Base-by-base conservation (phyloP, 805 yeast genomes). In the Candida xyloterini region DNA sequence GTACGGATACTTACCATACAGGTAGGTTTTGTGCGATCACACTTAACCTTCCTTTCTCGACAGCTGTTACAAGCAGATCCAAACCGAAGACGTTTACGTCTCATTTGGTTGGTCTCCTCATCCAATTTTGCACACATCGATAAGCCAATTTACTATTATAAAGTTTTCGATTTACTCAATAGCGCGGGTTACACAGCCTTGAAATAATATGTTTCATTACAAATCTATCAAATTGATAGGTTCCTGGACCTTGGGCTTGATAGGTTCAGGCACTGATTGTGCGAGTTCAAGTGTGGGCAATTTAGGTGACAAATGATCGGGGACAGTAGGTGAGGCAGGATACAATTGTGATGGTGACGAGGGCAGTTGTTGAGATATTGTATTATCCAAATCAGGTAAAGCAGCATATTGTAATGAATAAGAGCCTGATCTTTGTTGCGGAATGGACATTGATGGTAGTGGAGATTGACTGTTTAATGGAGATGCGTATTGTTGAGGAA, bases 11-110 rank as follows among this genome's bases (percentile, higher is more conserved):
- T 38, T 34, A 49, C 60, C 33, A 38, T n/a, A 36, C 60, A 55
- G 30, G 71, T 61, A 0, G 77, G 76, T 13, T 57, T 54, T 7
- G 55, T 52, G 44, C 62, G 62, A 43, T 72, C 76, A 56, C 77
- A 72, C 42, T 67, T 69, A 35, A 70, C 70, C 46, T 71, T 72
- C 26, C 71, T 56, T 44, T 55, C 62, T 18, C 72, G 60, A 42
- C 76, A 72, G 32, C 63, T 62, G 33, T 62, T 66, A 43, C 78
- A 72, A 2, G 70, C 73, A 3, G 71, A 56, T 1, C 60, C 55
- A 41, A 65, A 55, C 13, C 74, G 54, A 32, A 66, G 68, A 16
- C 42, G 42, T 30, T 32, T 30, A 24, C 35, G 67, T n/a, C n/a
- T n/a, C n/a, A n/a, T n/a, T n/a, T n/a, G n/a, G n/a, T n/a, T n/a